Evolutionary conservation across 257 asterid genomes (phyloP), one percentile per base, ranked within the genome.

Genomic region (Euphrasia confusa): DNA sequence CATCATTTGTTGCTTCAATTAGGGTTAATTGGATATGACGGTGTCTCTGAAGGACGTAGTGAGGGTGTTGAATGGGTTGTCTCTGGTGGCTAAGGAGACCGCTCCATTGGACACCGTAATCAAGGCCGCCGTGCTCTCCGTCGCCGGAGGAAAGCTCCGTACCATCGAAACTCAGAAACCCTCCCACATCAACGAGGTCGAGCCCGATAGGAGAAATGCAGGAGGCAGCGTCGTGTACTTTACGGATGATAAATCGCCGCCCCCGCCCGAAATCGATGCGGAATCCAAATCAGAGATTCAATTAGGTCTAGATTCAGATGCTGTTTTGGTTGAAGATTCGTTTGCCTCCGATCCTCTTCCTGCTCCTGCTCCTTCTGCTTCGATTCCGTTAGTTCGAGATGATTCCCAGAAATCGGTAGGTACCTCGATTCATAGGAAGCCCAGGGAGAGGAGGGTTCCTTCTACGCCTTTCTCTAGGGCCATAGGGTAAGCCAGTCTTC

Each of bases 391-490:
- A 28, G 64, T 13, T 44, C 57, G 39, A 58, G 24, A 27, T 13
- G 65, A 39, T 68, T 47, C 78, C 26, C 60, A 24, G 48, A 28
- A 8, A 47, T 27, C 55, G 55, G 15, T 13, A 54, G 61, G 24
- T 54, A 54, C 70, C 9, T 28, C 44, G 72, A 79, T 71, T 57
- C 81, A 53, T 68, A 82, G 95, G 81, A 92, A 73, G 81, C 95
- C 80, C 21, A 77, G 95, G 77, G 95, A 92, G 81, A 82, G 95
- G 84, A 83, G 84, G 79, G 98, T 92, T 61, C 98, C 98, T 42
- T 77, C 97, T 21, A 81, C 89, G 49, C 79, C 98, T 66, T 92
- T 92, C 74, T 86, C 98, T 68, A 83, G 98, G 80, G 97, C 95
- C 28, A 63, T 86, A 15, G 98, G 98, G 97, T 90, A 37, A 63